phyloP scores from a whole-genome alignment of 2,329 filamentous ascomycete genomes.

The Samsoniella hepiali region DNA sequence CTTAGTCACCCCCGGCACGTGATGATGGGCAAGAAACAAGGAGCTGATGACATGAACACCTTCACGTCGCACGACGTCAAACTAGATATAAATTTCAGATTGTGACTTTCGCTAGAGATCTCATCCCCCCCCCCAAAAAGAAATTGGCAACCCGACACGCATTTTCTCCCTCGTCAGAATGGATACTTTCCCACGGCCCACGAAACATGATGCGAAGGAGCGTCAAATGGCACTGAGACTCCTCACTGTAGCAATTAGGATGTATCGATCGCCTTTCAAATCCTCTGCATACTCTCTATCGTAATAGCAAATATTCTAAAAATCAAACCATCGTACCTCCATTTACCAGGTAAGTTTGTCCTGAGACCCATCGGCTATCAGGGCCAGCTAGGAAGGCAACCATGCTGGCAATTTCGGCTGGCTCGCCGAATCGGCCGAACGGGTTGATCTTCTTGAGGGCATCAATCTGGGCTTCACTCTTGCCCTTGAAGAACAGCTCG shows the following conservation, averaged over 20 bases:
- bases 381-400: slow-evolving; percentile 22
- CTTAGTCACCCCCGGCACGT: slow-evolving; percentile 17
- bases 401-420: slow-evolving; percentile 23
- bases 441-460: slow-evolving; percentile 30
- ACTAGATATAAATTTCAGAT: not conserved
- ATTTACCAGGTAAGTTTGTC: slow-evolving; percentile 25
- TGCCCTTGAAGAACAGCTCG: slow-evolving; percentile 52
- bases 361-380: slow-evolving; percentile 23
- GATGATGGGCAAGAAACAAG: not conserved
- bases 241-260: not conserved
- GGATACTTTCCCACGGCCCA: not conserved
- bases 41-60: not conserved
- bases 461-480: slow-evolving; percentile 45
- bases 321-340: slow-evolving; percentile 19
- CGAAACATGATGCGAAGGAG: not conserved
- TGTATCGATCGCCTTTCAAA: not conserved
- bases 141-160: not conserved
- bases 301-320: not conserved
- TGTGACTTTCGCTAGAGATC: not conserved
- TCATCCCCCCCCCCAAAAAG: not conserved
- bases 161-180: too few relatives aligned
- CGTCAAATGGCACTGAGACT: not conserved
- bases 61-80: not conserved
- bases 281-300: not conserved
- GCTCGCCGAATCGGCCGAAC: slow-evolving; percentile 23